Conservation (phyloP, 2,329 filamentous ascomycete species). For the Calonectria hawksworthii region DNA sequence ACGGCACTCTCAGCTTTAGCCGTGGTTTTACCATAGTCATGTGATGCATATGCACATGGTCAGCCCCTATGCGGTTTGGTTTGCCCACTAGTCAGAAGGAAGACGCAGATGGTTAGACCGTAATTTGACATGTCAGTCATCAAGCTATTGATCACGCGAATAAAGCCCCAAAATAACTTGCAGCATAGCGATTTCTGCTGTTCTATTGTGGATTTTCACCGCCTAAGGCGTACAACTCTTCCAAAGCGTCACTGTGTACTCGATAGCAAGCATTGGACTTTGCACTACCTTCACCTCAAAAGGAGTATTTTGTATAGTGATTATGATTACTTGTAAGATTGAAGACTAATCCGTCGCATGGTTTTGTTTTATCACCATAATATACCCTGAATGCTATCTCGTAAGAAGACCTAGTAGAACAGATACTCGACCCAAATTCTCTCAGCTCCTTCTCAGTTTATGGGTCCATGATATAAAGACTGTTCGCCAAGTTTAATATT, state of each 20-base stretch:
- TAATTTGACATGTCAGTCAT: background rate
- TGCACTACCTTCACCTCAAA: background rate
- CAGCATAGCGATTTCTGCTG: background rate
- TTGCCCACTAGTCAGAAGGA: background rate
- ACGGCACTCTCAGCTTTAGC: constrained; percentile 49
- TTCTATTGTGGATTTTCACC: background rate
- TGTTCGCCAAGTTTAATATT: background rate
- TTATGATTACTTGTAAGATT: background rate
- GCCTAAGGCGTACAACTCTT: background rate
- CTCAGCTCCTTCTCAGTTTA: too few relatives aligned
- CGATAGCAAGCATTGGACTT: background rate
- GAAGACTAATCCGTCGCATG: background rate
- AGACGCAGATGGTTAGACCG: background rate
- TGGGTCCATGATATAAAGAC: too few relatives aligned
- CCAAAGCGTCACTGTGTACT: background rate
- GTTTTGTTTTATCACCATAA: background rate
- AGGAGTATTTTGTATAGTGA: background rate
- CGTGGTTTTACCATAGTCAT: constrained; percentile 49
- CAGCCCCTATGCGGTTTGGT: constrained; percentile 5
- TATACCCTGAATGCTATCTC: too few relatives aligned
- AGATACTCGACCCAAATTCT: too few relatives aligned
- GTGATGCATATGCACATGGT: constrained; percentile 49
- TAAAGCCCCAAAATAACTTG: background rate
- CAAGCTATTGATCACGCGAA: constrained; percentile 1
- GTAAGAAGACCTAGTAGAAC: too few relatives aligned